Evolutionary conservation across 768 basidiomycete genomes (phyloP), one percentile per base, ranked within the genome.

Genomic region (Daedaleopsis nitida): DNA sequence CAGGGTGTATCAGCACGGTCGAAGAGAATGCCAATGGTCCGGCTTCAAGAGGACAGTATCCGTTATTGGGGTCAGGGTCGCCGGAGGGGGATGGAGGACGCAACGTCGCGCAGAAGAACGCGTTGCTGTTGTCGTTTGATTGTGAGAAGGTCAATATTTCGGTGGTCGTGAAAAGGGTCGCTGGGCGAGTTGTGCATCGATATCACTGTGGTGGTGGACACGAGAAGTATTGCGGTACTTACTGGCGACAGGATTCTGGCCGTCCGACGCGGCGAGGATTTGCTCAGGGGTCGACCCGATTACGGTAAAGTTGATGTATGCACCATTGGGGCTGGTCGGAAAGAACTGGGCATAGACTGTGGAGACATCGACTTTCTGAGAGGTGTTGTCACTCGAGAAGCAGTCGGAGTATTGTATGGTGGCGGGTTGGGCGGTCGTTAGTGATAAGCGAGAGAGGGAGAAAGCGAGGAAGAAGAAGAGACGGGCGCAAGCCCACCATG

Each of bases 121-220:
- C 84, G 61, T 83, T 84, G 65, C 89, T 88, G 62, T 83, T 84
- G 65, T 89, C 88, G 50, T 80, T 80, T 74, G 83, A 89, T 62
- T 89, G 83, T 63, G 80, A 81, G 66, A 96, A 84, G 3, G 94
- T 94, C 52, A 96, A 83, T 21, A 94, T 83, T 56, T 85, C 81
- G 1, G 92, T 88, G 11, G 91, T 86, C 47, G 88, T 89, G 77
- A 96, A 96, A 44, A 97, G 82, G 9, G 94, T 97, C 17, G 94
- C 93, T 89, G 32, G 42, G 45, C 21, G 23, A 10, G 47, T 49
- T 49, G 27, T 27, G 47, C 45, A 24, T 49, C 11, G 12, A 24
- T 49, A 24, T 49, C 21, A 48, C 37, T 23, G 23, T 24, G 21
- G 23, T 10, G 24, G 39, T 3, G 39, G 39, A 9, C 47, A 2